Percentiles rank a stretch among this genome's conserved stretches.
Conservation (phyloP, 495 filamentous ascomycete species). For the Glonium stellatum region DNA sequence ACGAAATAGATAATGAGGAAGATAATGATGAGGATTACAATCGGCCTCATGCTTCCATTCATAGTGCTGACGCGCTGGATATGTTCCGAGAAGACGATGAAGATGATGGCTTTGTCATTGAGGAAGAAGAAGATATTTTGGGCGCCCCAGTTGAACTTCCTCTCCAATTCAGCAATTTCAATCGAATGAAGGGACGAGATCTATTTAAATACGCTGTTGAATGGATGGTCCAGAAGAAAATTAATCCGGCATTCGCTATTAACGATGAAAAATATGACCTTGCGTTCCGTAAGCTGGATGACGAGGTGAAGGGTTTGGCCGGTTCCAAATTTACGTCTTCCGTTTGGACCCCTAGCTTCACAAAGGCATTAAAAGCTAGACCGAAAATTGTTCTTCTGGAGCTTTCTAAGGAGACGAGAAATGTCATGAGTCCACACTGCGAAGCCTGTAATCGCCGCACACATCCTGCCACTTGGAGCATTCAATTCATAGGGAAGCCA, state of each 20-base stretch:
- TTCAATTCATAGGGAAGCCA: conserved; percentile 59
- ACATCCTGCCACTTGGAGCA: conserved; percentile 57
- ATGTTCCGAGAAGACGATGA: conserved; percentile 47
- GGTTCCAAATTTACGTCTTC: conserved; percentile 67
- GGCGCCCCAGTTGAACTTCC: conserved; percentile 62
- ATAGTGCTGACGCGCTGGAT: conserved; percentile 15
- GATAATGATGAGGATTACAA: conserved; percentile 8
- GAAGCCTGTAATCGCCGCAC: conserved; percentile 68
- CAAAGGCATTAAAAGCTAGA: conserved; percentile 55
- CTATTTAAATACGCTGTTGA: conserved; percentile 74
- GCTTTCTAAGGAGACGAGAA: conserved; percentile 19
- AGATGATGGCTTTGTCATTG: conserved; percentile 62
- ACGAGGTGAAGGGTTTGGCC: conserved; percentile 61
- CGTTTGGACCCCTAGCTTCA: conserved; percentile 64
- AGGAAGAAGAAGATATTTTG: conserved; percentile 50
- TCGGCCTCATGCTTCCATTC: background rate
- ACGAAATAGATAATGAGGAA: conserved; percentile 13
- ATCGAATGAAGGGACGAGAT: conserved; percentile 61
- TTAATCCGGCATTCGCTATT: conserved; percentile 67
- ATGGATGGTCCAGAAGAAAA: conserved; percentile 72
- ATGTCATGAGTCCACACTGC: conserved; percentile 45
- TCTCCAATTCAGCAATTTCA: conserved; percentile 60
- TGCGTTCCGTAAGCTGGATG: conserved; percentile 67
- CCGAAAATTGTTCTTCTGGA: conserved; percentile 43
- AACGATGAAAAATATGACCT: conserved; percentile 59